Conservation (phyloP, 2,329 filamentous ascomycete genomes). For the Microsporum ferrugineum region DNA sequence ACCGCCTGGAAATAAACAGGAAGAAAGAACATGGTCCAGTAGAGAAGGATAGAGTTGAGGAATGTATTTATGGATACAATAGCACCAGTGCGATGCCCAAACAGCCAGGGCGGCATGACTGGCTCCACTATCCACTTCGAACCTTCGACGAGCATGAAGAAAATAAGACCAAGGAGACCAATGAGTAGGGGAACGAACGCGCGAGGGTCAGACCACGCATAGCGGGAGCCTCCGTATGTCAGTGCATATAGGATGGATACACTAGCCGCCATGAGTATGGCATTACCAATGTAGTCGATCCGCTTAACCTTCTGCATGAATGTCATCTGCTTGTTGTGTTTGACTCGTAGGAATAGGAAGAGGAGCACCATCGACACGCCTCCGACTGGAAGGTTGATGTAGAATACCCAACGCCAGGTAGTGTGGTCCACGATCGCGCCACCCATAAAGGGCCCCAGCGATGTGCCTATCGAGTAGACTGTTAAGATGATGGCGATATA, state of each 20-base stretch:
- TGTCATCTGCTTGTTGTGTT: slow-evolving; percentile 17
- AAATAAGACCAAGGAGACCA: slow-evolving; percentile 24
- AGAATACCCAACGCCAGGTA: slow-evolving; percentile 20
- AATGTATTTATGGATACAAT: slow-evolving; percentile 9
- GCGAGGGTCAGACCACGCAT: slow-evolving; percentile 23
- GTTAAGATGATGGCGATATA: background rate
- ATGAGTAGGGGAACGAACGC: slow-evolving; percentile 19
- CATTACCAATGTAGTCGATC: slow-evolving; percentile 28
- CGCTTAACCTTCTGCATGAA: slow-evolving; percentile 22
- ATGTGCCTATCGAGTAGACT: background rate
- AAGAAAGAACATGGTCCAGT: slow-evolving; percentile 22
- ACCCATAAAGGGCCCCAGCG: background rate
- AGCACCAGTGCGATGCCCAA: background rate
- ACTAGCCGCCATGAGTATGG: slow-evolving; percentile 25
- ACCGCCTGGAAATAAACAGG: slow-evolving; percentile 35
- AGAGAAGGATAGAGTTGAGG: background rate
- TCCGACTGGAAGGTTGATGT: slow-evolving; percentile 29
- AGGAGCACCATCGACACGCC: slow-evolving; percentile 20
- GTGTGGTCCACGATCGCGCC: background rate
- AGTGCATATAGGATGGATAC: slow-evolving; percentile 30
- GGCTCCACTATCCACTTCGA: slow-evolving; percentile 26
- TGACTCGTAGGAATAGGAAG: slow-evolving; percentile 22
- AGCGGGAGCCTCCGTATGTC: slow-evolving; percentile 26
- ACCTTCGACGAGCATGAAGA: slow-evolving; percentile 22
- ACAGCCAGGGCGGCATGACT: slow-evolving; percentile 27